Base-by-base conservation (phyloP, 2,329 filamentous ascomycete species). In the Neophaeococcomyces aloes region DNA sequence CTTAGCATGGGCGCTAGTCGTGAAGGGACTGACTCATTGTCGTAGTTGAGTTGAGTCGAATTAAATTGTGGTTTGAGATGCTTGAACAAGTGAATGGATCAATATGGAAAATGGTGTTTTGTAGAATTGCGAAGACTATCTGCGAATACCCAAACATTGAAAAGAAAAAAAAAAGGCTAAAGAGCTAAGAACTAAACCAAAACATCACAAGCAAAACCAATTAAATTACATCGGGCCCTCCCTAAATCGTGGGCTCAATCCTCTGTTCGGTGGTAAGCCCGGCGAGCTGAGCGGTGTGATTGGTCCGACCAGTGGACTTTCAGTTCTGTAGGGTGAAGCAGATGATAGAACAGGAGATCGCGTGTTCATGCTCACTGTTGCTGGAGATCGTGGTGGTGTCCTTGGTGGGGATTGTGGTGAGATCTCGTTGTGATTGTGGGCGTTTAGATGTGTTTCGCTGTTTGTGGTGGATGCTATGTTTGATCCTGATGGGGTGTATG, bases 351-450 rank as follows among this genome's bases (percentile, higher is more conserved):
- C 43, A 4, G 51, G 49, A 18, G 47, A 51, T 27, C 43, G 49
- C 15, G 27, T 47, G 15, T 27, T 35, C 15, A 32, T 29, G 6
- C 17, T 43, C 34, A 29, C 30, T 10, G 15, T 47, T 25, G 39
- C 17, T 4, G 39, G 39, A 5, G 39, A 42, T 7, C 43, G 41
- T 1, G 30, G 14, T 10, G 49, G 51, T 59, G 14, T 66, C 55
- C 13, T 61, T 51, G n/a, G 54, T 44, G n/a, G 50, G 50, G 44
- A 61, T 50, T 6, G 52, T 47, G 38, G 51, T 55, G 49, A 25
- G 11, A 21, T 52, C 51, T 13, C 43, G 44, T 32, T 46, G 35
- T n/a, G 43, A 39, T 32, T 46, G 35, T n/a, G 43, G 36, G 21
- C 40, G 35, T 14, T 21, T 37, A 19, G 23, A 35, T 7, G 23